These are phyloP conservation scores for Scopulariopsis brevicaulis DNA, from an alignment of 2,329 filamentous ascomycete genomes.

Conservation along the genomic window DNA sequence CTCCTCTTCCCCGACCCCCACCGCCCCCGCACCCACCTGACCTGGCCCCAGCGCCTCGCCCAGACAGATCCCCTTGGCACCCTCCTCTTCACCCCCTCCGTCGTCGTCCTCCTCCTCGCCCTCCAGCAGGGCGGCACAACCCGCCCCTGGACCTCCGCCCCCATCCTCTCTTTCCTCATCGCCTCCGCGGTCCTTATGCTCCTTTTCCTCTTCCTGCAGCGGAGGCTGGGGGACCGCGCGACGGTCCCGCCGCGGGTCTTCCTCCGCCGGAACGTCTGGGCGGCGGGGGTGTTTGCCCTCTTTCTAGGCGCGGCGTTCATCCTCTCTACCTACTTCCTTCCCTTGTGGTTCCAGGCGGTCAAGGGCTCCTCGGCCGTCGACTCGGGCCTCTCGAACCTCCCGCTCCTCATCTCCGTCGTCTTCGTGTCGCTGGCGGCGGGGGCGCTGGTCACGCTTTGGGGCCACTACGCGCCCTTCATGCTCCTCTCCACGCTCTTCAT, in stretches of 20 bases:
- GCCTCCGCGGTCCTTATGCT: slow-evolving; percentile 18
- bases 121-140: slow-evolving; percentile 24
- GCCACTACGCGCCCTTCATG: slow-evolving; percentile 28
- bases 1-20: slow-evolving; percentile 12
- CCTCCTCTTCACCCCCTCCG: slow-evolving; percentile 9
- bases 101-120: slow-evolving; percentile 26
- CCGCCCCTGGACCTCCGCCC: slow-evolving; percentile 10
- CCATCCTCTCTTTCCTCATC: slow-evolving; percentile 17
- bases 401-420: slow-evolving; percentile 21
- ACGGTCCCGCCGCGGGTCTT: slow-evolving; percentile 31
- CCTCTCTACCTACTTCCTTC: slow-evolving; percentile 18
- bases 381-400: slow-evolving; percentile 23
- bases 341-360: slow-evolving; percentile 26
- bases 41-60: slow-evolving; percentile 13
- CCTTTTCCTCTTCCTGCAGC: slow-evolving; percentile 24
- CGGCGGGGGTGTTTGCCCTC: slow-evolving; percentile 21
- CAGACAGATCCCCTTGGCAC: slow-evolving; percentile 15
- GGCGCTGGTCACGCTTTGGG: slow-evolving; percentile 18
- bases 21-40: neutral
- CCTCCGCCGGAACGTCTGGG: slow-evolving; percentile 24
- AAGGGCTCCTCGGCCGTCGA: slow-evolving; percentile 20
- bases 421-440: slow-evolving; percentile 19
- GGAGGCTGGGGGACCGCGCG: slow-evolving; percentile 24
- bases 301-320: slow-evolving; percentile 21
- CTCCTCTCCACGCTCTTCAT: slow-evolving; percentile 16